phyloP scores from a whole-genome alignment of 352 stramenopile genomes.

The Peronospora farinosa region DNA sequence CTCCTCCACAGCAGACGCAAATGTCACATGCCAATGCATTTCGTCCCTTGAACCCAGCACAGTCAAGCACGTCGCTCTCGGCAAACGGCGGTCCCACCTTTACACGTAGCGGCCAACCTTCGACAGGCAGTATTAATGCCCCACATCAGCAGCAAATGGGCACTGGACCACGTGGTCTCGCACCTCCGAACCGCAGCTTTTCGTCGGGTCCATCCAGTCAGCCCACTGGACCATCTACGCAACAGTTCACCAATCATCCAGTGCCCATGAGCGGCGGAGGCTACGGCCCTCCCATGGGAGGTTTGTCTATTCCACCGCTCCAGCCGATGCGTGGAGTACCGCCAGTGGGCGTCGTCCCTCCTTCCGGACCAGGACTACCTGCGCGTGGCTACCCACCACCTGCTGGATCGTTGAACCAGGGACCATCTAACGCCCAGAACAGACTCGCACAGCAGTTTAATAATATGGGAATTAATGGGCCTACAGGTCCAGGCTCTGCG shows the following conservation, averaged over 20 bases:
- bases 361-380: constrained; percentile 26
- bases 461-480: constrained; percentile 58
- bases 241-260: constrained; percentile 16
- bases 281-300: constrained; percentile 17
- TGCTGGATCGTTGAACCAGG: constrained; percentile 12
- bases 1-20: constrained; percentile 14
- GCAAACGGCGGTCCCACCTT: constrained; percentile 23
- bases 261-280: constrained; percentile 31
- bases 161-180: constrained; percentile 24
- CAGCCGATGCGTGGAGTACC: constrained; percentile 26
- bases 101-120: constrained; percentile 16
- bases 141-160: constrained; percentile 26
- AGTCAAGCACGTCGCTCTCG: constrained; percentile 36
- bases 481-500: constrained; percentile 22
- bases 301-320: constrained; percentile 12
- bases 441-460: constrained; percentile 54
- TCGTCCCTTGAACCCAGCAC: constrained; percentile 60
- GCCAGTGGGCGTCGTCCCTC: constrained; percentile 9
- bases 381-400: constrained; percentile 12
- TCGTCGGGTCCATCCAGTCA: constrained; percentile 30
- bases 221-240: constrained; percentile 24
- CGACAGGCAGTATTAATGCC: constrained; percentile 15
- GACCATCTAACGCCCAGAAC: constrained; percentile 21
- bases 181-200: constrained; percentile 21
- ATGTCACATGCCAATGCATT: constrained; percentile 32